Conservation (phyloP, 169 alveolate genomes). For the Plasmodium coatneyi region DNA sequence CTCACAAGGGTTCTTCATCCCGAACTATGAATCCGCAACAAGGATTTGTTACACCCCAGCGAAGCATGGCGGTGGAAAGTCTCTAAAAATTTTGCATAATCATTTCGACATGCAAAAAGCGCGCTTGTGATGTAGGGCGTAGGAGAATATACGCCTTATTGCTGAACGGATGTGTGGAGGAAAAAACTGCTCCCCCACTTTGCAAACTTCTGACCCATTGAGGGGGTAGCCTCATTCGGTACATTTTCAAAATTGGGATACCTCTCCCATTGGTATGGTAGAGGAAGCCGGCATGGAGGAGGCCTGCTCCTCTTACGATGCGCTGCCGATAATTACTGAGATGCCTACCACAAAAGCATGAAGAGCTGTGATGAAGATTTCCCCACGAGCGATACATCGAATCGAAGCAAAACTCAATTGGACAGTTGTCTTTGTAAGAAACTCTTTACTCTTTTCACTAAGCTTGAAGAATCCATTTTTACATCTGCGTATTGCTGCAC, state of each 20-base stretch:
- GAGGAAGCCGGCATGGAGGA: background rate
- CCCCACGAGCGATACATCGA: background rate
- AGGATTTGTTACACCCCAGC: background rate
- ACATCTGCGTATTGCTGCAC: conserved; percentile 21
- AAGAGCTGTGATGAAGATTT: background rate
- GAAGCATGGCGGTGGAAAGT: background rate
- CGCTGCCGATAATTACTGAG: background rate
- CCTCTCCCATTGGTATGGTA: background rate
- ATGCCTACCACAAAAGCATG: background rate
- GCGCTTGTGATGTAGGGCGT: background rate
- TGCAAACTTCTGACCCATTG: background rate
- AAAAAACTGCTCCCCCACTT: background rate
- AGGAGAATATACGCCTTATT: background rate
- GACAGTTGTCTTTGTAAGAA: background rate
- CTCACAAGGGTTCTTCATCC: background rate
- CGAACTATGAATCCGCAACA: background rate
- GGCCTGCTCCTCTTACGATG: background rate
- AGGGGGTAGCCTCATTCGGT: background rate
- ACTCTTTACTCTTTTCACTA: conserved; percentile 15
- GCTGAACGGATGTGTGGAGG: background rate
- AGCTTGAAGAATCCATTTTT: conserved; percentile 6
- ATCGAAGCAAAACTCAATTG: background rate
- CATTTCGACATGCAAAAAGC: background rate
- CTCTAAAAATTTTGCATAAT: background rate
- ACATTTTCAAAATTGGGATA: background rate